phyloP scores from a whole-genome alignment of 345 rosid species.

The Citrus glauca region DNA sequence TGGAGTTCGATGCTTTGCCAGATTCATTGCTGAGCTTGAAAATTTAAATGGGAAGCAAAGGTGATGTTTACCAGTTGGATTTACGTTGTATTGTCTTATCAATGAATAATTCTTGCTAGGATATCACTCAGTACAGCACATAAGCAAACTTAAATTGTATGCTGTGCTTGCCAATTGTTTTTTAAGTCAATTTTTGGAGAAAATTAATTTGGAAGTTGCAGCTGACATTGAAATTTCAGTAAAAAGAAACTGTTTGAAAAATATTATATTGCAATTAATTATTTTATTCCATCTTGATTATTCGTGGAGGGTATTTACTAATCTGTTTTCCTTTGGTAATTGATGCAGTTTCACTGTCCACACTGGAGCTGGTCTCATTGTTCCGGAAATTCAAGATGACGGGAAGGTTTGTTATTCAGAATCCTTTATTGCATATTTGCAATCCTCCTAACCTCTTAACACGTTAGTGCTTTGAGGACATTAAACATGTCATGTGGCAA shows the following conservation, averaged over 20 bases:
- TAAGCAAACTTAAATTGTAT: not conserved
- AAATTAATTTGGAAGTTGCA: not conserved
- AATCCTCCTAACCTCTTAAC: not conserved
- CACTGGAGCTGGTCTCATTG: constrained; percentile 92
- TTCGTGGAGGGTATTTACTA: not conserved
- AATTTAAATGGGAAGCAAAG: constrained; percentile 65
- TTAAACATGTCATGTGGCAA: not conserved
- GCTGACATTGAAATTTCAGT: not conserved
- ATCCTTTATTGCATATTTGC: not conserved
- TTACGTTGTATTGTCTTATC: not conserved
- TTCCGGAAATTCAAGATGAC: constrained; percentile 83
- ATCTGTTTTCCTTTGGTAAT: not conserved
- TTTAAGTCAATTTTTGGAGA: not conserved
- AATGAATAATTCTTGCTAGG: not conserved
- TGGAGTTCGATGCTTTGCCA: constrained; percentile 94
- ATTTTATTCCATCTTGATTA: not conserved
- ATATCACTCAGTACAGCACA: not conserved
- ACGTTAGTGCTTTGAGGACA: not conserved
- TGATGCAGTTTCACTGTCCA: constrained; percentile 67
- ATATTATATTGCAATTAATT: not conserved
- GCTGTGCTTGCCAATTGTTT: not conserved
- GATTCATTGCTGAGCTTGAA: constrained; percentile 79
- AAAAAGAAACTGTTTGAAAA: not conserved
- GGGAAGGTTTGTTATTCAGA: constrained; percentile 46
- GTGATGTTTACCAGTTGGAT: constrained; percentile 19